Conservation (phyloP, 1,284 basidiomycete species). For the Trichosporon faecale region DNA sequence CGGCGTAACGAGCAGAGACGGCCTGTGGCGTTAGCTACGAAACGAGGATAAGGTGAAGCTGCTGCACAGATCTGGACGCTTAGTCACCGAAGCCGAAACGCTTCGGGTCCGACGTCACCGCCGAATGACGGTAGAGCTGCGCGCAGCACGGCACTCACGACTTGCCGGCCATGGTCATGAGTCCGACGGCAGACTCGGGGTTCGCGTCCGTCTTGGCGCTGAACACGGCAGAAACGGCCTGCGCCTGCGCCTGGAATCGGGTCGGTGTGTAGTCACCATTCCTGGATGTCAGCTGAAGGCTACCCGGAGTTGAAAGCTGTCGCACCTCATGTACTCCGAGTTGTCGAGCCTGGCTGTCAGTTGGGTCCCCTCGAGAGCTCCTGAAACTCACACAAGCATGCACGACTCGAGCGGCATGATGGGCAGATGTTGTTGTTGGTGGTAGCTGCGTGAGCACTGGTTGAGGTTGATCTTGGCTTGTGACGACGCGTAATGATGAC, state of each 20-base stretch:
- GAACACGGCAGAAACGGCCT: conserved; percentile 88
- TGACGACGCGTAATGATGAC: conserved; percentile 18
- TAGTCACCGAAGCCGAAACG: not conserved
- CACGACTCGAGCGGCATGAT: conserved; percentile 90
- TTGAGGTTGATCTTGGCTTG: not conserved
- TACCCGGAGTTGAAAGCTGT: not conserved
- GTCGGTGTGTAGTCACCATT: conserved; percentile 92
- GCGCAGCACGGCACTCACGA: conserved; percentile 59
- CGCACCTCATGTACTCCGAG: conserved; percentile 81
- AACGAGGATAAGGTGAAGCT: too few relatives aligned
- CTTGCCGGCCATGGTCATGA: conserved; percentile 97
- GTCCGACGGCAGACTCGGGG: conserved; percentile 93
- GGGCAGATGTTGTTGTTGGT: conserved; percentile 26
- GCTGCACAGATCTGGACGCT: not conserved
- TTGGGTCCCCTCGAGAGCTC: not conserved
- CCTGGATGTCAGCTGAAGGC: conserved; percentile 30
- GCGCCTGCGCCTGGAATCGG: conserved; percentile 82
- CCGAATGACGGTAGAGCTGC: not conserved
- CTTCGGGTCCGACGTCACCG: not conserved
- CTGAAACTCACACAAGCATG: conserved; percentile 61
- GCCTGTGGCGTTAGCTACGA: conserved; percentile 56
- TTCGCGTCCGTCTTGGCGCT: conserved; percentile 91
- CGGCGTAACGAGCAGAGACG: conserved; percentile 91
- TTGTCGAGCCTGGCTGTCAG: conserved; percentile 68
- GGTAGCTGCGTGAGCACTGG: conserved; percentile 9